Base-by-base conservation (phyloP, 768 basidiomycete genomes). In the Pleurotus sapidus region DNA sequence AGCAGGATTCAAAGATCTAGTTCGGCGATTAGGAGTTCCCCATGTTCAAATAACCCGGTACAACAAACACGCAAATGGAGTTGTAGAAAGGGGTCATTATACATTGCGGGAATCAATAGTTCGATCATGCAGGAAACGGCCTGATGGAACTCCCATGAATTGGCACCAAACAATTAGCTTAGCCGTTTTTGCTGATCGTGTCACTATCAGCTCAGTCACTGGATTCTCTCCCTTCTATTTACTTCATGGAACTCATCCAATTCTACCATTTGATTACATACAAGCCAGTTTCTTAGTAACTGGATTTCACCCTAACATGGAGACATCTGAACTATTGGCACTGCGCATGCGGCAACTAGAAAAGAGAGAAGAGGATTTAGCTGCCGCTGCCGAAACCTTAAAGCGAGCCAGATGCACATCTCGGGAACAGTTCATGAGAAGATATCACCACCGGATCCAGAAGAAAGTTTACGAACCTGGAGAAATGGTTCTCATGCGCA, bases 31-130 rank as follows among this genome's bases (percentile, higher is more conserved):
- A 5, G 46, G 46, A 24, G 24, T 64, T 62, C 47, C 55, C 5
- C 73, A 73, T 14, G 61, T 74, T 37, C 20, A 58, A 0, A 72
- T 75, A 11, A 72, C 67, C 1, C 59, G 67, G 0, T 75, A 74
- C 55, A 75, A 76, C 54, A 68, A 67, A 1, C 63, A 66, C 48
- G 73, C 66, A 2, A 74, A 74, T 50, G 71, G 75, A 30, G 64
- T 75, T 15, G 71, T 76, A 0, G 72, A 77, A 65, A 53, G 66
- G 9, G 63, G 68, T 9, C 74, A 75, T 37, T 67, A 57, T 12
- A 65, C 49, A 1, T 56, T 74, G 6, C 39, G 74, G 9, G 70
- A 75, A 57, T 68, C 68, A 0, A 40, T 74, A 4, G 51, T 74
- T 1, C n/a, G 23, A 48, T 48, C 46, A 20, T 48, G 18, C 5